Conservation (phyloP, 1,139 yeast species). For the Wickerhamiella infanticola region DNA sequence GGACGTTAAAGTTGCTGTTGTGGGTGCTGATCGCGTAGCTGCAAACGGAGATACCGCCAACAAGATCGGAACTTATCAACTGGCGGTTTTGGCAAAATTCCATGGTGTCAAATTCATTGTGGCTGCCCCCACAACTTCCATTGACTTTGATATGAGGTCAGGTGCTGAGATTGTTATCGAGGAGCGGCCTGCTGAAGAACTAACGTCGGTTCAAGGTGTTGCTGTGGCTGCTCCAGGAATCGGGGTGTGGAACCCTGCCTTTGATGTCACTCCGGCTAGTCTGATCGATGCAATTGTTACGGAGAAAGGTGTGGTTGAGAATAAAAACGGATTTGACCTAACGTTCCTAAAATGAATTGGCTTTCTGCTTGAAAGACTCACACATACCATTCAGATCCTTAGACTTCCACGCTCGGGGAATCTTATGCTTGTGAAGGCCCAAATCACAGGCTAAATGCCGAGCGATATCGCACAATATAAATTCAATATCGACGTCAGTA, state of each 20-base stretch:
- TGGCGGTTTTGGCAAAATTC: slow-evolving; percentile 49
- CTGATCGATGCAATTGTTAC: slow-evolving; percentile 82
- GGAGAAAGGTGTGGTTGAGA: slow-evolving; percentile 40
- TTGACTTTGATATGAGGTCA: slow-evolving; percentile 47
- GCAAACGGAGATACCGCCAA: slow-evolving; percentile 80
- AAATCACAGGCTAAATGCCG: not conserved
- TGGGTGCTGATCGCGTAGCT: slow-evolving; percentile 97
- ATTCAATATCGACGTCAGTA: not conserved
- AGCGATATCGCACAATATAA: not conserved
- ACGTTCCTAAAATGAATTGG: not conserved
- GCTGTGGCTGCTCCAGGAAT: slow-evolving; percentile 72
- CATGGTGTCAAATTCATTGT: slow-evolving; percentile 63
- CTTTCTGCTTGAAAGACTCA: not conserved
- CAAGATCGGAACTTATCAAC: slow-evolving; percentile 90
- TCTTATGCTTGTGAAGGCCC: not conserved
- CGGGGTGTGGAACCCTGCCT: slow-evolving; percentile 89
- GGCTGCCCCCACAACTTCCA: slow-evolving; percentile 89
- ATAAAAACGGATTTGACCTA: slow-evolving; percentile 15
- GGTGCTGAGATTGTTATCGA: slow-evolving; percentile 76
- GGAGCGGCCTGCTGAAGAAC: slow-evolving; percentile 68
- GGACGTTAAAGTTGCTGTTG: slow-evolving; percentile 63
- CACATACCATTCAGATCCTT: not conserved
- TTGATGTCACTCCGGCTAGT: slow-evolving; percentile 78
- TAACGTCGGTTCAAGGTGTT: slow-evolving; percentile 64
- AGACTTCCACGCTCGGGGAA: not conserved